phyloP scores from a whole-genome alignment of 2,329 filamentous ascomycete genomes.

The Pleoardoris graminearum region DNA sequence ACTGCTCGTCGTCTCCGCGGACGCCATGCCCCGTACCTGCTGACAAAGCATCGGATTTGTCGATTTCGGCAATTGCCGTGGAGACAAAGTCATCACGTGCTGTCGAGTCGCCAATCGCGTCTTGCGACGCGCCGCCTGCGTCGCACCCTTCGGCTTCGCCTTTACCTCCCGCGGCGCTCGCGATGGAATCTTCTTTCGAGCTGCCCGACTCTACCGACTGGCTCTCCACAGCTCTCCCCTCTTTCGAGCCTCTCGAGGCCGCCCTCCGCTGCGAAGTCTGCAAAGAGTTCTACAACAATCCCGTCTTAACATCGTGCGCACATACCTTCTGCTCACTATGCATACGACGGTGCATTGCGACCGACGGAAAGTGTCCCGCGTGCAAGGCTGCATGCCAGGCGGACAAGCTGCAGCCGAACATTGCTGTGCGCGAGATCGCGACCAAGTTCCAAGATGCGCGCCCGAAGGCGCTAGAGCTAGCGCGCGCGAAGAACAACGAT shows the following conservation, averaged over 20 bases:
- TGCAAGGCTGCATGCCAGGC: conserved; percentile 82
- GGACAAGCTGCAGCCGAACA: conserved; percentile 81
- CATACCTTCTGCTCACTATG: conserved; percentile 98
- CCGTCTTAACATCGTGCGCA: conserved; percentile 91
- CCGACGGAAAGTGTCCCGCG: conserved; percentile 84
- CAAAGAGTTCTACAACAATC: conserved; percentile 95
- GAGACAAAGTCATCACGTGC: conserved; percentile 8
- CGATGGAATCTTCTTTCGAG: conserved; percentile 44
- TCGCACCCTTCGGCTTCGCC: neutral
- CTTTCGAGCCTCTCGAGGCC: conserved; percentile 73
- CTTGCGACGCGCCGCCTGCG: neutral
- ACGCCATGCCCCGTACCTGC: neutral
- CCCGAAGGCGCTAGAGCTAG: conserved; percentile 65
- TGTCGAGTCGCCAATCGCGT: conserved; percentile 7
- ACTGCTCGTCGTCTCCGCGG: neutral
- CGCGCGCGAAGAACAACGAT: conserved; percentile 51
- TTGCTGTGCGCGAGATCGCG: conserved; percentile 81
- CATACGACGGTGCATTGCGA: conserved; percentile 81
- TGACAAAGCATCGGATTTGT: conserved; percentile 10
- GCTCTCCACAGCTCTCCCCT: conserved; percentile 69
- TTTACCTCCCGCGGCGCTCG: conserved; percentile 7
- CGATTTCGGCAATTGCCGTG: neutral
- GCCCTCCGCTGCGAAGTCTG: conserved; percentile 93
- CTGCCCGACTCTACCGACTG: conserved; percentile 84
- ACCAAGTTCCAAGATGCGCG: conserved; percentile 73